Base-by-base conservation (phyloP, 495 filamentous ascomycete genomes). In the Aspergillus avenaceus region DNA sequence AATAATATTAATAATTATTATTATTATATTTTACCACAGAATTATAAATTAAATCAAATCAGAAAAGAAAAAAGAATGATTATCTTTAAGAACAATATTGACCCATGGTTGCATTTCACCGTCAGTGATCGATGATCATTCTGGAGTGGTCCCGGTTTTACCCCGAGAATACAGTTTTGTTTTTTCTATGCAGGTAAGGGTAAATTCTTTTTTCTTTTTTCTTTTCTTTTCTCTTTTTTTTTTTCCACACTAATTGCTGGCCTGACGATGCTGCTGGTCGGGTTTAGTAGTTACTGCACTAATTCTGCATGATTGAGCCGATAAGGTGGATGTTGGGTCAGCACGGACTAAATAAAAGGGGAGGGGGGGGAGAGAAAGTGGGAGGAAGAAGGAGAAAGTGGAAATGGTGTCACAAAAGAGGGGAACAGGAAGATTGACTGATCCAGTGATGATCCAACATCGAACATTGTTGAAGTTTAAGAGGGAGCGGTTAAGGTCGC, bases 241-340 rank as follows among this genome's bases (percentile, higher is more conserved):
- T n/a, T n/a, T n/a, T n/a, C n/a, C n/a, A n/a, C n/a, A 19, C n/a
- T 9, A 11, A 8, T 5, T 42, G 12, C 21, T 19, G 11, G 8
- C 16, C 29, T 16, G 16, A 38, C 13, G 5, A 27, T 24, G 45
- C 32, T 24, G 22, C 29, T 36, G n/a, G n/a, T n/a, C n/a, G n/a
- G n/a, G n/a, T n/a, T n/a, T n/a, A 23, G 45, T 47, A 19, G 16
- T 28, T 8, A 41, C 18, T 14, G 4, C 24, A 41, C 49, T 46
- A 38, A 41, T 0, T 22, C 32, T 25, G 41, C 45, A 47, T 46
- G 38, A 58, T 34, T 29, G 49, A 53, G 49, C 52, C 56, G 43
- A 41, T 47, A 47, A 31, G 49, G 53, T 56, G 57, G 53, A 40
- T 26, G 47, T 44, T 52, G 54, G 49, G 45, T 51, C 45, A 47